These are phyloP conservation scores for Aspergillus arachidicola DNA, from an alignment of 2,329 filamentous ascomycete genomes.

Conservation along the genomic window DNA sequence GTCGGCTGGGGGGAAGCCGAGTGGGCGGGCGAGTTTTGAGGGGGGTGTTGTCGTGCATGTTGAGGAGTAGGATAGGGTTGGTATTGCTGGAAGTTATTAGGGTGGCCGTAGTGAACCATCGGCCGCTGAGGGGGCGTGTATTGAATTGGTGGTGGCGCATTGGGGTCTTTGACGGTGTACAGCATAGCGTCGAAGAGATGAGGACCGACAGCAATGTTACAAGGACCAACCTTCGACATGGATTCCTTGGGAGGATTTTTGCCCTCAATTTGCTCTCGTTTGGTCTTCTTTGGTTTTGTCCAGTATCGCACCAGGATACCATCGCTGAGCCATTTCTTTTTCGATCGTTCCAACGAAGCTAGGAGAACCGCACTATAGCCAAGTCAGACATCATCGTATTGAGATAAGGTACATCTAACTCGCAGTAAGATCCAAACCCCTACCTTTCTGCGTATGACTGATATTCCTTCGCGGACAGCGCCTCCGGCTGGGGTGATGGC, in stretches of 20 bases:
- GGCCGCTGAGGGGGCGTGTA: constrained; percentile 43
- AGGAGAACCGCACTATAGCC: constrained; percentile 56
- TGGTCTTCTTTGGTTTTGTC: constrained; percentile 60
- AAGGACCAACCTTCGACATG: constrained; percentile 59
- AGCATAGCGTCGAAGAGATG: constrained; percentile 63
- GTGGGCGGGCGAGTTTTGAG: constrained; percentile 29
- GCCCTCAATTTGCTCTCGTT: constrained; percentile 50
- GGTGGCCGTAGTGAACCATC: constrained; percentile 47
- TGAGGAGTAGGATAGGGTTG: constrained; percentile 39
- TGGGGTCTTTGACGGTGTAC: constrained; percentile 57
- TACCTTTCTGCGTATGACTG: constrained; percentile 62
- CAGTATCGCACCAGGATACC: constrained; percentile 61
- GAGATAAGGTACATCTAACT: neutral
- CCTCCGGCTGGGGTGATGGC: constrained; percentile 51
- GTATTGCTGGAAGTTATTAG: constrained; percentile 45
- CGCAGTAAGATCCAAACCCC: neutral
- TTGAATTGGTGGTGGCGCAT: constrained; percentile 41
- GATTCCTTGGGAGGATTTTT: constrained; percentile 55
- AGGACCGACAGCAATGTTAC: constrained; percentile 63
- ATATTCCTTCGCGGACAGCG: constrained; percentile 56
- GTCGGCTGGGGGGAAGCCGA: constrained; percentile 30
- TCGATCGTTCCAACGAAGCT: constrained; percentile 61
- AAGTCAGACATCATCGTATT: constrained; percentile 17
- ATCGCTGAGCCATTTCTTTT: constrained; percentile 58
- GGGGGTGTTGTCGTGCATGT: constrained; percentile 30